Evolutionary conservation across 2,329 filamentous ascomycete genomes (phyloP), one percentile per base, ranked within the genome.

Genomic region (Cytospora chrysosperma): DNA sequence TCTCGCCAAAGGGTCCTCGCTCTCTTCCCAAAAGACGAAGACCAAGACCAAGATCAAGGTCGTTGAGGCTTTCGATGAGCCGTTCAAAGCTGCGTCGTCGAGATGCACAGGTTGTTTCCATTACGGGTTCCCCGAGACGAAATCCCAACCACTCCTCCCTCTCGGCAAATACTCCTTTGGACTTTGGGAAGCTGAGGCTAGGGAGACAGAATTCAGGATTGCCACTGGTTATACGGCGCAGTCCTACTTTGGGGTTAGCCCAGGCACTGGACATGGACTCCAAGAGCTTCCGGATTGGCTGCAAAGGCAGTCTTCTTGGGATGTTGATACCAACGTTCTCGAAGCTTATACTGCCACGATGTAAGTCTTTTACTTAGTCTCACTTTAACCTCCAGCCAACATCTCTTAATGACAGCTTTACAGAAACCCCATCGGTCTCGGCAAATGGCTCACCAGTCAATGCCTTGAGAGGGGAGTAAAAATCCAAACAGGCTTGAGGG

Each of bases 81-180:
- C 8, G 17, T 43, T 60, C 49, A 21, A 13, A 28, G 32, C 49
- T 12, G 28, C 19, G 6, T 43, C 58, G 10, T 52, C 32, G 27
- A 30, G 21, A 10, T 60, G 49, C 27, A 59, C 56, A 24, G 43
- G 43, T 17, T 59, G 28, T 47, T 19, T 59, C n/a, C 56, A 52
- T 21, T 58, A 30, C 21, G 40, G 32, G 7, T 58, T 58, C 27
- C 6, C 43, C 21, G n/a, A 37, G 27, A 26, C 28, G 34, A 17
- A 19, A 13, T 17, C 28, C 19, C 12, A 12, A 17, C 26, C 27
- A 5, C 10, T 51, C 13, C 8, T 59, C 19, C 27, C 47, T 27
- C 15, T 50, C 8, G 19, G 13, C 43, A 30, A 37, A 13, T 51
- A 34, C 24, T 50, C 12, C 3, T 37, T 28, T 17, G 28, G 52